Base-by-base conservation (phyloP, 2,329 filamentous ascomycete species). In the Cladosporium sp. region DNA sequence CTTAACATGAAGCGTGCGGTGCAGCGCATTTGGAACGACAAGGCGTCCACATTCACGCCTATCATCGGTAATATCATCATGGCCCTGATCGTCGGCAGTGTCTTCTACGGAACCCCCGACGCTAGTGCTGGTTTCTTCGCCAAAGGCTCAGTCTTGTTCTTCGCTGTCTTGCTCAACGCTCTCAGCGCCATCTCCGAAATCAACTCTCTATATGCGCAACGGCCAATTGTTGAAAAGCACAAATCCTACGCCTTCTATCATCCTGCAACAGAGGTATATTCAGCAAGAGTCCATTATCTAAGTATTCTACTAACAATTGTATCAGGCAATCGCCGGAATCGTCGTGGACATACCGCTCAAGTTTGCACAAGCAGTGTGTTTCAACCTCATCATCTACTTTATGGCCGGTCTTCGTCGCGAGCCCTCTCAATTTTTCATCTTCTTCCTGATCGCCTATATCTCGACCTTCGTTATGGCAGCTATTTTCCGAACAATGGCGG, bases 101-200 rank as follows among this genome's bases (percentile, higher is more conserved):
- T 89, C 62, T 90, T 87, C 74, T 89, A 79, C 71, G 81, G 81
- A 2, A 82, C 81, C 0, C 81, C 83, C 0, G 69, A 83, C 14
- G 81, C 81, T 0, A 85, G 86, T 0, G 77, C 75, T 3, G 82
- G 82, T 0, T 87, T 88, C 74, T 84, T 81, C 68, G 77, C 83
- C 1, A 84, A 83, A 59, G 86, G 86, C 11, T 83, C 85, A 0
- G 81, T 86, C 2, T 75, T 89, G 10, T 90, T 90, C 78, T 82
- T 88, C 68, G 85, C 86, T 2, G 76, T 88, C 28, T 76, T 89
- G 2, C 80, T 88, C 69, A 88, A 87, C 68, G 86, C 86, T 2
- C 76, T 89, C 21, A 83, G 80, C 0, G 83, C 86, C 10, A 85
- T 88, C 61, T 79, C 82, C 1, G 87, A 90, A 70, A 94, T 96